phyloP scores from a whole-genome alignment of 1,284 basidiomycete species.

The Tausonia pullulans region DNA sequence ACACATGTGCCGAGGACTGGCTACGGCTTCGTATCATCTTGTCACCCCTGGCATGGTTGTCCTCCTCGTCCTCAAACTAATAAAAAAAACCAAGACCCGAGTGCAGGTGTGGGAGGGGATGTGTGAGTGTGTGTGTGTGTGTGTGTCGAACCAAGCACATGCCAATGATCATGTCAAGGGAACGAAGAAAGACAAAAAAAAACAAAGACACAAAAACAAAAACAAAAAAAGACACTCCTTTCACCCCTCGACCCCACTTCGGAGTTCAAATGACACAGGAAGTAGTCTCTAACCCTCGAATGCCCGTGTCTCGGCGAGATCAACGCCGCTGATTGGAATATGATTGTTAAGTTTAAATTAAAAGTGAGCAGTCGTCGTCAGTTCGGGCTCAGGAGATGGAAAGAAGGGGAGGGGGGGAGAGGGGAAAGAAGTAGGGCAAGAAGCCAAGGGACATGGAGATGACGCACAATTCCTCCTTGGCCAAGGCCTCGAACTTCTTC shows the following conservation, averaged over 20 bases:
- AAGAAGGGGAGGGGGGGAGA: neutral
- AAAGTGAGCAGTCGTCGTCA: too few relatives aligned
- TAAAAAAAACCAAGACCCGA: too few relatives aligned
- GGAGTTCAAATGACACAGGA: neutral
- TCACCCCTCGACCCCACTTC: neutral
- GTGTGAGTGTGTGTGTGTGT: too few relatives aligned
- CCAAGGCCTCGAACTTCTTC: conserved; percentile 35
- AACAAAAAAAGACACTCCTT: neutral
- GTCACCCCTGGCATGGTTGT: too few relatives aligned
- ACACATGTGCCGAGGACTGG: too few relatives aligned
- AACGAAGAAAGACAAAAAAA: neutral
- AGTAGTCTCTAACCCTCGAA: conserved; percentile 1
- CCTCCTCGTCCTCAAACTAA: too few relatives aligned
- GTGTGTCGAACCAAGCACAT: too few relatives aligned
- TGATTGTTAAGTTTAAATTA: too few relatives aligned
- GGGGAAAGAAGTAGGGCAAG: neutral
- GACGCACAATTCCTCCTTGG: conserved; percentile 39
- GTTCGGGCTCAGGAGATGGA: too few relatives aligned
- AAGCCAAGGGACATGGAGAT: neutral
- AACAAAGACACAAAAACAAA: neutral
- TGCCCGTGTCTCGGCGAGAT: conserved; percentile 10
- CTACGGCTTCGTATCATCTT: too few relatives aligned
- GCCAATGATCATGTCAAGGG: neutral
- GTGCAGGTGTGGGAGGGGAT: too few relatives aligned
- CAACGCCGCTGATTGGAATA: neutral